Percentiles rank a stretch among this genome's conserved stretches.
Evolutionary conservation across 495 filamentous ascomycete species (phyloP).

Genomic region (Aspergillus conjunctus): DNA sequence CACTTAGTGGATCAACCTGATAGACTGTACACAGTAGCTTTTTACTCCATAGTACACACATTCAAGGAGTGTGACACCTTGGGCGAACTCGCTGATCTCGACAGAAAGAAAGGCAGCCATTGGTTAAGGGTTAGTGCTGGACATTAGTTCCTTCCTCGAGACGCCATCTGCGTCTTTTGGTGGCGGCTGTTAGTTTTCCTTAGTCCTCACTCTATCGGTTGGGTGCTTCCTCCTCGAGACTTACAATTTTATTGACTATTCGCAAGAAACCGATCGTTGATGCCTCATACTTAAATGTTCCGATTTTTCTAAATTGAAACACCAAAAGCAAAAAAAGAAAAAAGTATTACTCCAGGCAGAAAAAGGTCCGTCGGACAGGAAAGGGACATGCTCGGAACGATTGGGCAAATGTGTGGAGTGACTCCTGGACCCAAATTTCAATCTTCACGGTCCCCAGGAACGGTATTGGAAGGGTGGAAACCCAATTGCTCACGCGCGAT

Average conservation of each 20-base stretch:
- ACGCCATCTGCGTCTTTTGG: no score
- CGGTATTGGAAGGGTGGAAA: neutral
- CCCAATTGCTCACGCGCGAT: neutral
- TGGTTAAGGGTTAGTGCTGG: neutral
- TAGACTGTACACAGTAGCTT: no score
- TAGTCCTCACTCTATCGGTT: conserved; percentile 3
- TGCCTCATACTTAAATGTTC: neutral
- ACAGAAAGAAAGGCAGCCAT: neutral
- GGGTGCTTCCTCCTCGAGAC: neutral
- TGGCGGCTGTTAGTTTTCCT: neutral
- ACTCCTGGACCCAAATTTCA: no score
- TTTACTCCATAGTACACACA: no score
- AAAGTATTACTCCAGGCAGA: neutral
- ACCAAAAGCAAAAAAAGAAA: neutral
- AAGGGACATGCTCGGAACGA: neutral
- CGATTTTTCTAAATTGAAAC: neutral
- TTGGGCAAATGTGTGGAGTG: no score
- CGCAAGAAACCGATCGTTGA: neutral
- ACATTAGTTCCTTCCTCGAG: neutral
- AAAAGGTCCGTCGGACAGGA: neutral
- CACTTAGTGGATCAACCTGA: no score
- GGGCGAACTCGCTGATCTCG: conserved; percentile 7
- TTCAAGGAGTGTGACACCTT: neutral
- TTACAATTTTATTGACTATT: neutral
- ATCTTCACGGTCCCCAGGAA: neutral